These are phyloP conservation scores for Aspergillus transmontanensis DNA, from an alignment of 2,329 filamentous ascomycete species.

Conservation along the genomic window DNA sequence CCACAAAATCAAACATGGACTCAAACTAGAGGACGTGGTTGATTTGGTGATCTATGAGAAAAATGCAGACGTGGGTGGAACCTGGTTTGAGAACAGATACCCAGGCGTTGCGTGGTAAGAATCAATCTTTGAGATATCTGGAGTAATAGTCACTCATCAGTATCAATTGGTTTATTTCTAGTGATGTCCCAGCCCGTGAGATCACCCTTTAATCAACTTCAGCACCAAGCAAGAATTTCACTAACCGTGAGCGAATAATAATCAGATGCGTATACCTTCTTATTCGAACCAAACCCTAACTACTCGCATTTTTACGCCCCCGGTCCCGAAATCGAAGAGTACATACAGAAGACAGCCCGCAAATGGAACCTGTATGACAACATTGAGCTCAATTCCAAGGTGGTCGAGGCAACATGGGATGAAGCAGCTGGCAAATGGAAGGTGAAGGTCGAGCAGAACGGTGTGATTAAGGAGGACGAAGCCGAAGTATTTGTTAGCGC, in stretches of 20 bases:
- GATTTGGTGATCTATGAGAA: conserved; percentile 30
- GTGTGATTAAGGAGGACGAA: conserved; percentile 20
- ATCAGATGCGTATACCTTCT: conserved; percentile 40
- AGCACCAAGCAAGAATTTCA: not conserved
- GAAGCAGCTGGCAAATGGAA: conserved; percentile 19
- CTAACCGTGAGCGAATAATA: not conserved
- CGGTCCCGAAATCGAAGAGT: conserved; percentile 45
- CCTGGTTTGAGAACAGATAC: conserved; percentile 30
- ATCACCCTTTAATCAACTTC: conserved; percentile 18
- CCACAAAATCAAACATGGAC: conserved; percentile 41
- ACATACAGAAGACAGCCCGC: conserved; percentile 41
- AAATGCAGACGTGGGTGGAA: conserved; percentile 30
- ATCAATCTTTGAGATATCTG: not conserved
- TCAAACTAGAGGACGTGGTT: conserved; percentile 27
- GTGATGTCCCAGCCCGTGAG: conserved; percentile 18
- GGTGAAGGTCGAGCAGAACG: conserved; percentile 20
- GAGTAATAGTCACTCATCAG: not conserved
- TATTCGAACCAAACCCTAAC: conserved; percentile 46
- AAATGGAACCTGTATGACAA: conserved; percentile 45
- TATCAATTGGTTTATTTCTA: not conserved
- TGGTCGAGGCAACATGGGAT: conserved; percentile 44
- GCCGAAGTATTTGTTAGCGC: conserved; percentile 31
- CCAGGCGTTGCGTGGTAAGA: conserved; percentile 35
- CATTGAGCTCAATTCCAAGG: conserved; percentile 41
- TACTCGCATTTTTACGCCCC: conserved; percentile 45